Evolutionary conservation across 768 basidiomycete genomes (phyloP).

Genomic region (Amanita subjunquillea): DNA sequence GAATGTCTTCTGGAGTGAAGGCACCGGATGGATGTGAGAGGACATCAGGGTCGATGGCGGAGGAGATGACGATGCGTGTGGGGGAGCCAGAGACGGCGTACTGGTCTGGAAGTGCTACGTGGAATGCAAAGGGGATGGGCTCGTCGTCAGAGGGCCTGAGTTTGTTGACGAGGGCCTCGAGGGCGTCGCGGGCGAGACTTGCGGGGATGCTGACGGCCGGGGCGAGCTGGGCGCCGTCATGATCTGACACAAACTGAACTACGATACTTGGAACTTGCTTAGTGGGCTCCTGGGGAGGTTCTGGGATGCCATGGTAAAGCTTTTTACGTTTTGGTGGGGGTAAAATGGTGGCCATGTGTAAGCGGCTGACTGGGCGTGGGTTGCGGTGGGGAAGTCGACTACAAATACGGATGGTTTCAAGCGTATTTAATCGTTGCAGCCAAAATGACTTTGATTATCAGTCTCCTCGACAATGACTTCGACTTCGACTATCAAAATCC

Average conservation of each 20-base stretch:
- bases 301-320: constrained; percentile 60
- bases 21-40: constrained; percentile 60
- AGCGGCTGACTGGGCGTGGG: not conserved
- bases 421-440: not conserved
- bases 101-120: constrained; percentile 62
- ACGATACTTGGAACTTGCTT: constrained; percentile 48
- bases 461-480: constrained; percentile 9
- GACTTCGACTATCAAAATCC: constrained; percentile 26
- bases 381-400: constrained; percentile 2
- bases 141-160: constrained; percentile 75
- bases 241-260: constrained; percentile 88
- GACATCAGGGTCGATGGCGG: constrained; percentile 77
- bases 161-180: constrained; percentile 87
- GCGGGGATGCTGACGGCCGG: constrained; percentile 87
- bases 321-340: constrained; percentile 78
- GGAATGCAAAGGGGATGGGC: constrained; percentile 87
- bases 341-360: constrained; percentile 67
- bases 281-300: constrained; percentile 42
- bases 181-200: constrained; percentile 70
- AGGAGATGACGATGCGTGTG: constrained; percentile 73
- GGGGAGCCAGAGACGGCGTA: constrained; percentile 35
- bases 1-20: constrained; percentile 79
- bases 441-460: not conserved
- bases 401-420: not conserved
- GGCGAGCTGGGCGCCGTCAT: constrained; percentile 72